Percentiles rank a stretch among this genome's conserved stretches.
Evolutionary conservation across 176 grass and related monocot genomes (phyloP).

Genomic region (Oropetium thomaeum): DNA sequence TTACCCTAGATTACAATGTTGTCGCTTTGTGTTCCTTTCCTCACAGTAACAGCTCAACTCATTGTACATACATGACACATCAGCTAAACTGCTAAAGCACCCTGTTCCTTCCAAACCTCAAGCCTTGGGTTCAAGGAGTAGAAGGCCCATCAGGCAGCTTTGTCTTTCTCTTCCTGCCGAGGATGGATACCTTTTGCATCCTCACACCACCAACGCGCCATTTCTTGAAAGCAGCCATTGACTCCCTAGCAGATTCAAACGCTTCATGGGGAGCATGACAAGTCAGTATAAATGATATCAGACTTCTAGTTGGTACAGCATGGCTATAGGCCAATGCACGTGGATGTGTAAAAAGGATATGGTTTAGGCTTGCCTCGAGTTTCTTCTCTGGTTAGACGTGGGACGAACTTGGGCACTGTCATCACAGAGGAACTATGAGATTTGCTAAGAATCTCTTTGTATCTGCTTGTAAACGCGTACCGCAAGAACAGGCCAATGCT

Average conservation of each 20-base stretch:
- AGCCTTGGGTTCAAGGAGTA: conserved; percentile 26
- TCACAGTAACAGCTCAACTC: background rate
- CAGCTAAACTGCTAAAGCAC: background rate
- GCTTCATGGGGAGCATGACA: conserved; percentile 26
- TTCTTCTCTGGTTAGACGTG: conserved; percentile 86
- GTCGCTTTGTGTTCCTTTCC: background rate
- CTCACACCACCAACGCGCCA: conserved; percentile 67
- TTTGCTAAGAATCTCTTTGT: conserved; percentile 95
- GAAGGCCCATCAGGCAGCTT: conserved; percentile 38
- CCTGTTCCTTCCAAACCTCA: background rate
- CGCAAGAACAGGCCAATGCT: conserved; percentile 70
- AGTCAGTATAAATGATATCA: background rate
- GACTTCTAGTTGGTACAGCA: background rate
- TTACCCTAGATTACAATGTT: background rate
- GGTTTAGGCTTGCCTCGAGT: conserved; percentile 36
- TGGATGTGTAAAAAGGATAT: background rate
- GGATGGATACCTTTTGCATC: conserved; percentile 70
- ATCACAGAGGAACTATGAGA: conserved; percentile 60
- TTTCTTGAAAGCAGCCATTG: conserved; percentile 76
- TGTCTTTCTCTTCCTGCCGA: conserved; percentile 83
- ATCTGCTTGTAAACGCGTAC: conserved; percentile 73
- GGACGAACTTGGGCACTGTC: conserved; percentile 63
- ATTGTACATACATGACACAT: conserved; percentile 3
- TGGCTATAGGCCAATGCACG: background rate
- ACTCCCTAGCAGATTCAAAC: conserved; percentile 72